Conservation (phyloP, 2,329 filamentous ascomycete species). For the Fusarium longipes region DNA sequence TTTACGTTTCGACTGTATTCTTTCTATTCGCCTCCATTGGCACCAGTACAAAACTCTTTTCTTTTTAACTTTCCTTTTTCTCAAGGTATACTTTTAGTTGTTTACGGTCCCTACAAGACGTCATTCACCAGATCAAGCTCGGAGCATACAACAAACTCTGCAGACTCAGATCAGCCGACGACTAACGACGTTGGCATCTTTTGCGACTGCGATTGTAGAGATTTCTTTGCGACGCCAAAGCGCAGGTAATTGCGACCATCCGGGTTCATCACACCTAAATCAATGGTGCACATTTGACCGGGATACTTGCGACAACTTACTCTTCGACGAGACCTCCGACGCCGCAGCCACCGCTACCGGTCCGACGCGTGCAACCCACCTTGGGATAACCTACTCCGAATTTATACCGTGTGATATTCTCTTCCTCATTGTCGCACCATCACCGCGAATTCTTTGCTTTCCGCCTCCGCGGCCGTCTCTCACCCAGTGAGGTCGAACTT, state of each 20-base stretch:
- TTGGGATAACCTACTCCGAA: constrained; percentile 25
- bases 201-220: neutral
- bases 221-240: neutral
- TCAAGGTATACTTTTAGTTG: constrained; percentile 17
- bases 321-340: constrained; percentile 16
- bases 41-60: constrained; percentile 1
- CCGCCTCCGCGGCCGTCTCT: constrained; percentile 22
- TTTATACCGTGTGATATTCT: constrained; percentile 4
- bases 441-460: constrained; percentile 12
- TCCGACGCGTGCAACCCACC: constrained; percentile 33
- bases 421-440: constrained; percentile 15
- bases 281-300: constrained; percentile 29
- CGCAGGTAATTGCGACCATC: constrained; percentile 13
- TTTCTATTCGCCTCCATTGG: constrained; percentile 1
- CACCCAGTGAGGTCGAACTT: constrained; percentile 33
- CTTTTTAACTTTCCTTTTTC: neutral
- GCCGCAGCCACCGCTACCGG: constrained; percentile 35
- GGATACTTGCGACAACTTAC: constrained; percentile 32
- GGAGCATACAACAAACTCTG: constrained; percentile 13
- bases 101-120: constrained; percentile 25
- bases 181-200: constrained; percentile 9
- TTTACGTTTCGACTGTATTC: constrained; percentile 7
- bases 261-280: constrained; percentile 17
- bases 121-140: constrained; percentile 12
- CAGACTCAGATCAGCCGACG: constrained; percentile 12